phyloP scores from a whole-genome alignment of 2,329 filamentous ascomycete species.

The Didymella pomorum region DNA sequence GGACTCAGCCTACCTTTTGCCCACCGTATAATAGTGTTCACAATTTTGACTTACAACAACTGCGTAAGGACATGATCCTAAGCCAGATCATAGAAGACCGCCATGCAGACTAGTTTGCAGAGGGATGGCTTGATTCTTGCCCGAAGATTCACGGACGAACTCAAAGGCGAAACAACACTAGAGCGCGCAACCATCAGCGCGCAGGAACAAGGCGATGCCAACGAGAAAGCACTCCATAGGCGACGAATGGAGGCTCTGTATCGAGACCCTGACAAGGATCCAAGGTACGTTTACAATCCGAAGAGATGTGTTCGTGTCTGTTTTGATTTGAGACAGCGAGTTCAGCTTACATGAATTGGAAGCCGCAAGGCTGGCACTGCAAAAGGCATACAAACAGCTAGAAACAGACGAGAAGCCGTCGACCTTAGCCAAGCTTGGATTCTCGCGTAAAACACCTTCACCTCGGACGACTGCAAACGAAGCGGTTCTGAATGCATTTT shows the following conservation, averaged over 20 bases:
- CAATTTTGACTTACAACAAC: too few species aligned
- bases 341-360: too few species aligned
- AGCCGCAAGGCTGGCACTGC: neutral
- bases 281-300: too few species aligned
- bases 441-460: neutral
- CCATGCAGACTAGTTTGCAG: too few species aligned
- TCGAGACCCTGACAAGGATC: neutral
- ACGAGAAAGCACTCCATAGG: neutral
- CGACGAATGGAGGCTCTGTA: neutral
- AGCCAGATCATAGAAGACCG: too few species aligned
- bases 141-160: conserved; percentile 2
- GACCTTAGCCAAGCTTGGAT: neutral
- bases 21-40: too few species aligned
- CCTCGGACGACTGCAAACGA: neutral
- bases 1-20: too few species aligned
- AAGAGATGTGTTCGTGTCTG: too few species aligned
- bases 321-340: too few species aligned
- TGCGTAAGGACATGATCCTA: too few species aligned
- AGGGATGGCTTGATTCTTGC: neutral
- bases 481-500: neutral
- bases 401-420: neutral
- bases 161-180: neutral
- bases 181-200: neutral
- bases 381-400: neutral
- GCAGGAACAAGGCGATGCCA: neutral